Evolutionary conservation across 192 early-diverging fungal species (phyloP), one percentile per base, ranked within the genome.

Genomic region (Gamsiella multidivaricata): DNA sequence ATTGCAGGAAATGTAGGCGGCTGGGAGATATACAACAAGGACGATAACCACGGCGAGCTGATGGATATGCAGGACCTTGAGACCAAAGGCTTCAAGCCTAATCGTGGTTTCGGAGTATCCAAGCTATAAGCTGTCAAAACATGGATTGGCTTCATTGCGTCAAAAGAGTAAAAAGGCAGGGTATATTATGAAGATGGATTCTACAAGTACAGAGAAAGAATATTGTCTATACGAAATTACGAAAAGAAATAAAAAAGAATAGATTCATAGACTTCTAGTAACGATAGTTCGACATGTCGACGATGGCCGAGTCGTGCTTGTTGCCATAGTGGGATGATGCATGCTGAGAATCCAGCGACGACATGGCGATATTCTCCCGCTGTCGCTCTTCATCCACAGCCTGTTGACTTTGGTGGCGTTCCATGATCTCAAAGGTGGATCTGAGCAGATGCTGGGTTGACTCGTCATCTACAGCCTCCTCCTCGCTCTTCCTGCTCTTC

Each of bases 11-110:
- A 61, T 17, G 25, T 42, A 11, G 80, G 82, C 9, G 86, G 87
- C 54, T 93, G 90, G 91, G 84, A 69, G 18, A 76, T 51, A 2
- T 92, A 81, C 71, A 91, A 93, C 67, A 71, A 70, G 32, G 60
- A 43, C 26, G 89, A 91, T 59, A 92, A 92, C 70, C 66, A 81
- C 32, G 90, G 89, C 37, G 84, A 91, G 61, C 32, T 65, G 28
- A 39, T 78, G 66, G 33, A 53, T 10, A 58, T 62, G 4, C 23
- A 62, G 0, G 33, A 42, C 11, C 52, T 76, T 25, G 64, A 62
- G 7, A 62, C 33, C 14, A 62, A 61, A 25, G 65, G 62, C 22
- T 68, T 68, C 9, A 62, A 36, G 1, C 41, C 52, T 25, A 46
- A 75, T 31, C 36, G 52, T 29, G 49, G 39, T 22, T 61, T 53